phyloP scores from a whole-genome alignment of 345 rosid genomes.

The Geranium rotundifolium region DNA sequence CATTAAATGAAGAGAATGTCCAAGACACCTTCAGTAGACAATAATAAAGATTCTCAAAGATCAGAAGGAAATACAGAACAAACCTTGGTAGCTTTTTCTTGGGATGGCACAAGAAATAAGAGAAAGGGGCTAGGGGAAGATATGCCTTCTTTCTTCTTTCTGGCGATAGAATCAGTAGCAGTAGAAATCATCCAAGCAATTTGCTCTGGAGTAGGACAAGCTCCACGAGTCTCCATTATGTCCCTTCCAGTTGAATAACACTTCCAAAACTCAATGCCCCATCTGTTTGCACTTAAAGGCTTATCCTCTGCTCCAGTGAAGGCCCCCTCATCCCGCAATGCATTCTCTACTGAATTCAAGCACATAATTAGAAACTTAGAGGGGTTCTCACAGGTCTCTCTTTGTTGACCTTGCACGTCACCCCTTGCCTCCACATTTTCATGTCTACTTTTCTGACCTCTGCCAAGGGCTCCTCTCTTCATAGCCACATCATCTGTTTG shows the following conservation, averaged over 20 bases:
- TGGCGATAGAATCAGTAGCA: slow-evolving; percentile 65
- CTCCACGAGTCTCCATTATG: slow-evolving; percentile 16
- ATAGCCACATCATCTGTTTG: slow-evolving; percentile 10
- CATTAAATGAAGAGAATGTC: background rate
- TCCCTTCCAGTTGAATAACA: slow-evolving; percentile 40
- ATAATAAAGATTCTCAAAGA: slow-evolving; percentile 1
- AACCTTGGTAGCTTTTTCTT: slow-evolving; percentile 77
- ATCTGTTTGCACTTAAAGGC: slow-evolving; percentile 42
- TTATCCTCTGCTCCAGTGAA: slow-evolving; percentile 18
- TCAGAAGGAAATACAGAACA: slow-evolving; percentile 3
- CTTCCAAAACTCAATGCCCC: slow-evolving; percentile 88
- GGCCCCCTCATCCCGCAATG: slow-evolving; percentile 11
- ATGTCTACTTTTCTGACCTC: slow-evolving; percentile 8
- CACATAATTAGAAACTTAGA: slow-evolving; percentile 51
- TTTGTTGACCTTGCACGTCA: background rate
- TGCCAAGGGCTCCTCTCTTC: slow-evolving; percentile 9
- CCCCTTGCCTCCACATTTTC: slow-evolving; percentile 4
- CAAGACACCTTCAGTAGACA: background rate
- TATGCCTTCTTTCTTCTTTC: slow-evolving; percentile 50
- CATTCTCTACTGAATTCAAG: slow-evolving; percentile 47
- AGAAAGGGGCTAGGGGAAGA: slow-evolving; percentile 50
- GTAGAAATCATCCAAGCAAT: slow-evolving; percentile 74
- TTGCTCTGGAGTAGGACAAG: slow-evolving; percentile 26
- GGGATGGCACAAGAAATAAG: slow-evolving; percentile 65
- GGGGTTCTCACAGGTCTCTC: slow-evolving; percentile 19